These are phyloP conservation scores for Fraxinus latifolia DNA, from an alignment of 305 asterid genomes.

Conservation along the genomic window DNA sequence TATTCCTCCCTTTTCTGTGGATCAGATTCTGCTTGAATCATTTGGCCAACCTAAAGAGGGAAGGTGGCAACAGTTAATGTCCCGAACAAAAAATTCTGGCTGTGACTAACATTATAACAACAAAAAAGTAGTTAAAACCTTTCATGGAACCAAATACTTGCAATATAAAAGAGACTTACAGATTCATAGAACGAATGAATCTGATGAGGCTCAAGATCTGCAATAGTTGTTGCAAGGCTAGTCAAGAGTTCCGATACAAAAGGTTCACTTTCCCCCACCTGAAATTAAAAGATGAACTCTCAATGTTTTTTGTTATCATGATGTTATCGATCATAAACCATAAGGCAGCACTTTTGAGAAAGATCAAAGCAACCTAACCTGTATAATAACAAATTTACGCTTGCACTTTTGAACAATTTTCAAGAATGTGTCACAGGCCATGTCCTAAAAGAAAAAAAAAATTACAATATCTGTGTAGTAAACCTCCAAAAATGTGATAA, in stretches of 20 bases:
- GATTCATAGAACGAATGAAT: constrained; percentile 97
- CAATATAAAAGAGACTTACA: constrained; percentile 42
- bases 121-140: not conserved
- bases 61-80: constrained; percentile 9
- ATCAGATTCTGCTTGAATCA: constrained; percentile 95
- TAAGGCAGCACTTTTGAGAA: not conserved
- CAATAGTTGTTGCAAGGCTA: constrained; percentile 72
- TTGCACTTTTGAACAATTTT: constrained; percentile 99
- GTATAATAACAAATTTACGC: constrained; percentile 84
- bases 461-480: constrained; percentile 4
- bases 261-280: constrained; percentile 96
- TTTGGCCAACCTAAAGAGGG: constrained; percentile 67
- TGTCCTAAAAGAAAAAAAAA: constrained; percentile 52
- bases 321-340: constrained; percentile 8
- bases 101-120: not conserved
- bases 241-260: constrained; percentile 92
- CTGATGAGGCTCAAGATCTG: constrained; percentile 94
- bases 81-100: not conserved
- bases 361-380: constrained; percentile 41
- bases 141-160: not conserved
- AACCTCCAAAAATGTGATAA: not conserved
- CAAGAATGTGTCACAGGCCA: constrained; percentile 98
- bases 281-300: constrained; percentile 23
- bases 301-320: not conserved
- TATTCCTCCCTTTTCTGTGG: constrained; percentile 85